These are phyloP conservation scores for Alternaria longipes DNA, from an alignment of 2,329 filamentous ascomycete genomes.

Conservation along the genomic window DNA sequence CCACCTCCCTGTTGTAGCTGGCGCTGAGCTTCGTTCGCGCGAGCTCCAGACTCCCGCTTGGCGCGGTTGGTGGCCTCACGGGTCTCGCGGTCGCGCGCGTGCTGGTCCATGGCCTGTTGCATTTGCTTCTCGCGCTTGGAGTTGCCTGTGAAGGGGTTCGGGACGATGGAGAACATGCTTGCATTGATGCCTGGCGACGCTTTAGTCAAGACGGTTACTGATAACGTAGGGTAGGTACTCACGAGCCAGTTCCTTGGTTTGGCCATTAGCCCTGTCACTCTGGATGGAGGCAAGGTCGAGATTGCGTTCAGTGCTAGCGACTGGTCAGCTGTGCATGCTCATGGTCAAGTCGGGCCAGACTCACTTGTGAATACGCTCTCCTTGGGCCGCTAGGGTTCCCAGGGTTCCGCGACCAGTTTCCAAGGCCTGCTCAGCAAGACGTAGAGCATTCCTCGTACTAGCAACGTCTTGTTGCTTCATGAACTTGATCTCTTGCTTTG, in stretches of 20 bases:
- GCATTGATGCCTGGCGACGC: conserved; percentile 68
- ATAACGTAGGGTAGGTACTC: not conserved
- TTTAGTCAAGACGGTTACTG: not conserved
- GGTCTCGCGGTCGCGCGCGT: conserved; percentile 64
- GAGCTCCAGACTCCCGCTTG: conserved; percentile 52
- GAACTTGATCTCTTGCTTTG: conserved; percentile 77
- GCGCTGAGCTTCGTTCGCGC: conserved; percentile 35
- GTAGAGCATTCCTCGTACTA: conserved; percentile 71
- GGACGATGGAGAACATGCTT: conserved; percentile 87
- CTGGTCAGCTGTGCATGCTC: conserved; percentile 42
- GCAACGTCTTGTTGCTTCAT: conserved; percentile 77
- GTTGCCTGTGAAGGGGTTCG: conserved; percentile 66
- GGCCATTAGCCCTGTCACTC: conserved; percentile 80
- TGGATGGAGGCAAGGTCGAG: conserved; percentile 82
- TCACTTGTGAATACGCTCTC: conserved; percentile 49
- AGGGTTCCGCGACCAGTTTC: conserved; percentile 68
- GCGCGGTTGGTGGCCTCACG: conserved; percentile 65
- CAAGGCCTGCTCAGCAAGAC: conserved; percentile 72
- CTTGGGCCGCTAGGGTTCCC: conserved; percentile 43
- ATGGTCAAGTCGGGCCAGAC: not conserved
- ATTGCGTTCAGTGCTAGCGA: conserved; percentile 68
- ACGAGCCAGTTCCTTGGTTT: conserved; percentile 81
- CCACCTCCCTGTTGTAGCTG: conserved; percentile 24
- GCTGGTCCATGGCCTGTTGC: conserved; percentile 70
- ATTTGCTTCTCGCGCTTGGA: conserved; percentile 66